Base-by-base conservation (phyloP, 2,329 filamentous ascomycete genomes). In the Colletotrichum neosansevieriae region DNA sequence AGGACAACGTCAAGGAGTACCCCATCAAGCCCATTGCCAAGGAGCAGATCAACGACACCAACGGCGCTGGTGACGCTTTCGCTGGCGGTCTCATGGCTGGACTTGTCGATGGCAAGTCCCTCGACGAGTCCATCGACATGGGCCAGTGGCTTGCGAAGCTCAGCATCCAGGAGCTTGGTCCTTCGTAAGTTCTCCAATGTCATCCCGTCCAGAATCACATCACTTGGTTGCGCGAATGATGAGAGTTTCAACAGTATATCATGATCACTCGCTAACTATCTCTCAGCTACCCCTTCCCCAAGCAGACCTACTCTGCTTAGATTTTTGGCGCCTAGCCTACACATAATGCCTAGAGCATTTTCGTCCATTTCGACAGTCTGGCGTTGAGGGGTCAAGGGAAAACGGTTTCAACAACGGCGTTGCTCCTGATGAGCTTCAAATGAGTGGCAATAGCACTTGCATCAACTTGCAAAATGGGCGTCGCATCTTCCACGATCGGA, bases 131-230 rank as follows among this genome's bases (percentile, higher is more conserved):
- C 76, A 87, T 99, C 74, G 92, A 98, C 80, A 93, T 96, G 88
- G 96, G 96, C 72, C 94, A 98, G 83, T 99, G 96, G 96, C 88
- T 99, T 73, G 96, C 96, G 57, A 91, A 92, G 77, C 86, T 97
- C 76, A 96, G 94, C 86, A 95, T 99, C 80, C 91, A 95, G 84
- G 94, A 98, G 84, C 86, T 98, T 75, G 96, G 96, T 75, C 94
- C 95, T 82, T 96, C 94, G 92, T 98, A 91, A 87, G 92, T 92
- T 45, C 58, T 65, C 53, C 47, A 65, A 29, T 7, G 29, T 29
- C 29, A 29, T 29, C 6, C 29, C 29, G 6, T 9, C 29, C 6
- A 7, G 9, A 29, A 7, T 61, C 6, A 38, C 29, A 6, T 34
- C 15, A 11, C 21, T 24, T 17, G 5, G 0, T 13, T 34, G 24